A percentile compares a stretch with the other conserved stretches of the same genome.
Conservation (phyloP, 768 basidiomycete species). For the Boletus insuetus region DNA sequence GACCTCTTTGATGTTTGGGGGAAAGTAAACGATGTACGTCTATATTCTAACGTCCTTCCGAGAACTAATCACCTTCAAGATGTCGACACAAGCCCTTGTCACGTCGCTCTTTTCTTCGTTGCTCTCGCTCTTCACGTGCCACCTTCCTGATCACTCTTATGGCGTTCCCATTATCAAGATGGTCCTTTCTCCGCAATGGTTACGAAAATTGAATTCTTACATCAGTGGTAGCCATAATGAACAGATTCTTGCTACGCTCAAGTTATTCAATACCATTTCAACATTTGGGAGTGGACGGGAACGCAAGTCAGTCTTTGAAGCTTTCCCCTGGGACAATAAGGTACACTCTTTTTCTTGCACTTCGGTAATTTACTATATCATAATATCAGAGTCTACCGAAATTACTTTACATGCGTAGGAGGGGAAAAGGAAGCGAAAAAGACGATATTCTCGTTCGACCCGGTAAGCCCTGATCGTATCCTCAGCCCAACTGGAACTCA, state of each 20-base stretch:
- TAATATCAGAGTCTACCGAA: slow-evolving; percentile 61
- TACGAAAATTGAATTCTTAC: slow-evolving; percentile 58
- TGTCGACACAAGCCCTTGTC: slow-evolving; percentile 41
- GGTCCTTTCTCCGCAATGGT: slow-evolving; percentile 54
- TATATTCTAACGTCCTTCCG: not conserved
- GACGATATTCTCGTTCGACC: slow-evolving; percentile 49
- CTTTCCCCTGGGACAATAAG: slow-evolving; percentile 79
- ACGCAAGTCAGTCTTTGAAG: slow-evolving; percentile 58
- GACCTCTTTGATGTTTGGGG: slow-evolving; percentile 70
- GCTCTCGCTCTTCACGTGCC: slow-evolving; percentile 60
- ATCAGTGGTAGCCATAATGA: slow-evolving; percentile 63
- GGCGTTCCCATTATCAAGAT: slow-evolving; percentile 63
- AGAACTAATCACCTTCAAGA: slow-evolving; percentile 29
- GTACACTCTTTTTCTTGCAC: slow-evolving; percentile 31
- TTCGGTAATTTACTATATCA: not conserved
- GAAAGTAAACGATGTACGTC: slow-evolving; percentile 45
- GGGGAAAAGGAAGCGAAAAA: slow-evolving; percentile 40
- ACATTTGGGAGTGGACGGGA: slow-evolving; percentile 66
- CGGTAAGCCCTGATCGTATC: slow-evolving; percentile 38
- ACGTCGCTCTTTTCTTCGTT: slow-evolving; percentile 56
- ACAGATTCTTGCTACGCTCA: slow-evolving; percentile 61
- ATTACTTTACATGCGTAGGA: slow-evolving; percentile 69
- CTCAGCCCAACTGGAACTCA: not conserved
- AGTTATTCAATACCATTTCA: slow-evolving; percentile 60
- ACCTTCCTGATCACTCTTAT: slow-evolving; percentile 63